phyloP scores from a whole-genome alignment of 495 filamentous ascomycete genomes.

The Aspergillus conjunctus region DNA sequence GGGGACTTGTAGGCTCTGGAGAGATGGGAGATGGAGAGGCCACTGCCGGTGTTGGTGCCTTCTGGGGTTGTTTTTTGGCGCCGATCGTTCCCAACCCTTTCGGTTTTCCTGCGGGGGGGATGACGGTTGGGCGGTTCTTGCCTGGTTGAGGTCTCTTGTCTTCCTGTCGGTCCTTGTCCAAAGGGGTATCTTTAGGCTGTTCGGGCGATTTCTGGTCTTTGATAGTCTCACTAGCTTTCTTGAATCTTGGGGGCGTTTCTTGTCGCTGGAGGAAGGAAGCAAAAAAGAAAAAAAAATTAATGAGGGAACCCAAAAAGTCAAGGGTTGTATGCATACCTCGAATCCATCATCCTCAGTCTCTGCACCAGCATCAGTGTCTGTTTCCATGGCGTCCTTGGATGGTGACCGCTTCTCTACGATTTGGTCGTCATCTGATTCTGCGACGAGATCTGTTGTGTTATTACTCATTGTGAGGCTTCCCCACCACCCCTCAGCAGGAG shows the following conservation, averaged over 20 bases:
- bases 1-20: not conserved
- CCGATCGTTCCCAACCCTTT: constrained; percentile 28
- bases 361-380: constrained; percentile 25
- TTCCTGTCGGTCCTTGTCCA: constrained; percentile 5
- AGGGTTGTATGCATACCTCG: constrained; percentile 32
- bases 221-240: constrained; percentile 17
- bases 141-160: not conserved
- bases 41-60: constrained; percentile 2
- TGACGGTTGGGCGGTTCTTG: not conserved
- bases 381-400: constrained; percentile 12
- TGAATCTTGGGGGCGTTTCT: constrained; percentile 41
- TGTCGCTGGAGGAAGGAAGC: constrained; percentile 36
- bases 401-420: not conserved
- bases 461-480: constrained; percentile 25
- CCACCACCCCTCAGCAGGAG: constrained; percentile 46
- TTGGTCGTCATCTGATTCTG: constrained; percentile 11
- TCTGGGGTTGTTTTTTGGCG: constrained; percentile 24
- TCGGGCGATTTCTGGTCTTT: not conserved
- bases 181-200: not conserved
- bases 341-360: constrained; percentile 41
- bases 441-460: constrained; percentile 7
- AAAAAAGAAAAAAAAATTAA: constrained; percentile 15
- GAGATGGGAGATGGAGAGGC: constrained; percentile 1
- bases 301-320: not conserved
- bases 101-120: constrained; percentile 17